A percentile compares a stretch with the other conserved stretches of the same genome.
These are phyloP conservation scores for Globisporangium sylvaticum DNA, from an alignment of 352 stramenopile genomes.

Conservation along the genomic window DNA sequence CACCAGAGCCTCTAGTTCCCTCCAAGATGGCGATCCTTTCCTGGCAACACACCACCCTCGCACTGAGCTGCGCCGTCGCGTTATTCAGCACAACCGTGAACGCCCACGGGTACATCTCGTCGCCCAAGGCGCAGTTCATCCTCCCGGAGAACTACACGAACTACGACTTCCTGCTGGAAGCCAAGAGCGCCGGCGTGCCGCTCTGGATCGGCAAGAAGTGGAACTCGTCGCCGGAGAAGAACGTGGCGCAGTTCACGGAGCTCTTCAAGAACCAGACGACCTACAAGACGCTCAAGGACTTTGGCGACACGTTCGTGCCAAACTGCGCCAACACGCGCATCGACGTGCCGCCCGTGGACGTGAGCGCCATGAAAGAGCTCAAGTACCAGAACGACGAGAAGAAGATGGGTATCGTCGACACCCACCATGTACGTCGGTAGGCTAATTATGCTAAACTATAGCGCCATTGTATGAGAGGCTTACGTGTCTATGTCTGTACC, in stretches of 20 bases:
- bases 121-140: neutral
- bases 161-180: neutral
- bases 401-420: constrained; percentile 33
- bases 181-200: neutral
- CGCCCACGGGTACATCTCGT: constrained; percentile 6
- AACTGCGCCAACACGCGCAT: constrained; percentile 26
- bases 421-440: constrained; percentile 30
- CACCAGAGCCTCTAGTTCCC: neutral
- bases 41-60: neutral
- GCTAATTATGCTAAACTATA: too few species aligned
- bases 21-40: neutral
- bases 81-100: neutral
- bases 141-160: neutral
- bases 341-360: constrained; percentile 25
- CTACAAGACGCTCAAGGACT: constrained; percentile 23
- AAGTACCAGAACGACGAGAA: constrained; percentile 48
- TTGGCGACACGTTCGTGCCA: constrained; percentile 27
- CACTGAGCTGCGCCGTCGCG: neutral
- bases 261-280: constrained; percentile 4
- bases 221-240: constrained; percentile 7
- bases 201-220: constrained; percentile 16
- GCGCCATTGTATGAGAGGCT: neutral
- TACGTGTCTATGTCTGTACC: neutral
- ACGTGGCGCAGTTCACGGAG: neutral
- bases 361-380: constrained; percentile 31